A percentile compares a stretch with the other conserved stretches of the same genome.
Conservation (phyloP, 2,329 filamentous ascomycete species). For the Claviceps sp. region DNA sequence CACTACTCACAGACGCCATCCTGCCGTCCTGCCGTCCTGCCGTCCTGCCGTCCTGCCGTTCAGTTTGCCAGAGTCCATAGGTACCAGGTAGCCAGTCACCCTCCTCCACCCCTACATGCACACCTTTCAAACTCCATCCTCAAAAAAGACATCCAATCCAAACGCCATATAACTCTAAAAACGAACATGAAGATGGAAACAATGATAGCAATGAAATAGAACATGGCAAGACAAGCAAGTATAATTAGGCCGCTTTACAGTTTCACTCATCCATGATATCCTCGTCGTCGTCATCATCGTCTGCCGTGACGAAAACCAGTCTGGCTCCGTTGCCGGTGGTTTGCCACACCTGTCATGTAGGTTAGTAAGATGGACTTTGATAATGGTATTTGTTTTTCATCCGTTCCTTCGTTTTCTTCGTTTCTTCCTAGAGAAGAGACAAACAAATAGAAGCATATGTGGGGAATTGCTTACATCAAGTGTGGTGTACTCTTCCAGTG, state of each 20-base stretch:
- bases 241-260: background rate
- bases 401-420: no score
- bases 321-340: slow-evolving; percentile 56
- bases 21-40: no score
- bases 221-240: slow-evolving; percentile 6
- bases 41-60: no score
- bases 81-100: no score
- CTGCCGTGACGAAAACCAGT: slow-evolving; percentile 54
- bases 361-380: slow-evolving; percentile 21
- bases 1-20: no score
- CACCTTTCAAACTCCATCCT: no score
- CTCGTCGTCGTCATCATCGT: slow-evolving; percentile 35
- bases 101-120: no score
- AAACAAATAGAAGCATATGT: background rate
- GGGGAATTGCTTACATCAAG: slow-evolving; percentile 61
- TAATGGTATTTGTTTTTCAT: background rate
- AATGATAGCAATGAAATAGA: background rate
- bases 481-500: slow-evolving; percentile 78
- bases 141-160: no score
- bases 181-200: background rate
- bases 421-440: background rate
- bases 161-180: background rate
- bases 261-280: slow-evolving; percentile 32
- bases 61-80: no score
- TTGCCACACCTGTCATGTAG: slow-evolving; percentile 55